A percentile compares a stretch with the other conserved stretches of the same genome.
Evolutionary conservation across 352 stramenopile species (phyloP).

Genomic region (Elongisporangium undulatum): DNA sequence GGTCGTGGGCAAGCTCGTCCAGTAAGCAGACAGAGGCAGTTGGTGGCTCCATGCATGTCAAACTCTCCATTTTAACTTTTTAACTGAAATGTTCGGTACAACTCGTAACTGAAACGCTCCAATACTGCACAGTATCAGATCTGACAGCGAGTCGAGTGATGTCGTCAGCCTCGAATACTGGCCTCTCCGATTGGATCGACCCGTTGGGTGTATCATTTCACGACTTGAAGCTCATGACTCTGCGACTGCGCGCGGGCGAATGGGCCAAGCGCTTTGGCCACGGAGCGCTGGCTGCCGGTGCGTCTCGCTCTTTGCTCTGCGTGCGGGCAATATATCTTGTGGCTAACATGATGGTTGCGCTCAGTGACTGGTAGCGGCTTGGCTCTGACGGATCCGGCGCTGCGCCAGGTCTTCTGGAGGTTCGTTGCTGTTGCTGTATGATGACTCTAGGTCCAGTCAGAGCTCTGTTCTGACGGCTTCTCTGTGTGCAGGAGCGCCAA

Average conservation of each 20-base stretch:
- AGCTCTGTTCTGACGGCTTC: neutral
- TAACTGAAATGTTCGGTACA: neutral
- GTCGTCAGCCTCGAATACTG: neutral
- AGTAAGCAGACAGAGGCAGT: no score
- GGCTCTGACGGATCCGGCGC: neutral
- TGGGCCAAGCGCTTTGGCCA: neutral
- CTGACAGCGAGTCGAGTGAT: neutral
- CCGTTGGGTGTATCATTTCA: neutral
- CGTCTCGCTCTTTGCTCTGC: neutral
- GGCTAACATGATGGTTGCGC: neutral
- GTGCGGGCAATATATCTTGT: neutral
- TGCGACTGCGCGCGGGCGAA: neutral
- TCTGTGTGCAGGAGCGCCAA: conserved; percentile 31
- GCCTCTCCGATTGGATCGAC: neutral
- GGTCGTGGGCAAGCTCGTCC: conserved; percentile 84
- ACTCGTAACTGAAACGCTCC: no score
- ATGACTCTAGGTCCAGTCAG: neutral
- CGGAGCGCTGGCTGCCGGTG: neutral
- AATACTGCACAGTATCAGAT: neutral
- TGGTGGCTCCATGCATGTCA: no score
- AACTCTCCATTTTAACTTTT: no score
- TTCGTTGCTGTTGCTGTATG: neutral
- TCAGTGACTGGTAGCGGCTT: neutral
- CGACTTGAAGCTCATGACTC: neutral
- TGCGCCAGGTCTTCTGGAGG: neutral